A percentile compares a stretch with the other conserved stretches of the same genome.
Conservation (phyloP, 257 asterid species). For the Voacanga thouarsii region DNA sequence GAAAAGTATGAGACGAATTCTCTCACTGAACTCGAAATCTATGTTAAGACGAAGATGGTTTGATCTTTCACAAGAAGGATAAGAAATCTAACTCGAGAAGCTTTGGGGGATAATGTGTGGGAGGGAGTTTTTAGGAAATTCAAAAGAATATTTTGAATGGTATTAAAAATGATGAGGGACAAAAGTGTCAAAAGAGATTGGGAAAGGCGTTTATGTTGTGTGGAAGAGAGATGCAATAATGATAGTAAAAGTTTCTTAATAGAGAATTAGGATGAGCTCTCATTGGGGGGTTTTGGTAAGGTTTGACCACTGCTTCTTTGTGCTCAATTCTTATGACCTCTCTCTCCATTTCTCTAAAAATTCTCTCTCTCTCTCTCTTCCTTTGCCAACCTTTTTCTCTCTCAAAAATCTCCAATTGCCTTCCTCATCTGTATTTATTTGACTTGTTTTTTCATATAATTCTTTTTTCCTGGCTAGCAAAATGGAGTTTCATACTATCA, state of each 20-base stretch:
- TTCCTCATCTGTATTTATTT: conserved; percentile 43
- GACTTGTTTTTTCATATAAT: conserved; percentile 28
- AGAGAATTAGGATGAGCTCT: conserved; percentile 17
- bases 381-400: conserved; percentile 23
- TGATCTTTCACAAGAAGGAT: no score
- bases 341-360: not conserved
- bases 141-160: not conserved
- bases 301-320: conserved; percentile 61
- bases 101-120: no score
- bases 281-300: conserved; percentile 22
- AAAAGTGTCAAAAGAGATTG: conserved; percentile 2
- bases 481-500: not conserved
- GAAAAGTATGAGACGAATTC: no score
- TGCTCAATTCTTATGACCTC: conserved; percentile 14
- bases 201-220: not conserved
- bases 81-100: not conserved
- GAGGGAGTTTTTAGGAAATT: not conserved
- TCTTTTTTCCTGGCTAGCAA: not conserved
- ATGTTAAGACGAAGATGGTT: no score
- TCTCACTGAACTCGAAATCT: no score
- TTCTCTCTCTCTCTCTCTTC: conserved; percentile 11
- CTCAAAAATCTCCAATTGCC: conserved; percentile 35
- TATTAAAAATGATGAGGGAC: not conserved
- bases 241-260: conserved; percentile 15
- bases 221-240: not conserved